Evolutionary conservation across 306 rosid genomes (phyloP), one percentile per base, ranked within the genome.

Genomic region (Cucurbita pepo): DNA sequence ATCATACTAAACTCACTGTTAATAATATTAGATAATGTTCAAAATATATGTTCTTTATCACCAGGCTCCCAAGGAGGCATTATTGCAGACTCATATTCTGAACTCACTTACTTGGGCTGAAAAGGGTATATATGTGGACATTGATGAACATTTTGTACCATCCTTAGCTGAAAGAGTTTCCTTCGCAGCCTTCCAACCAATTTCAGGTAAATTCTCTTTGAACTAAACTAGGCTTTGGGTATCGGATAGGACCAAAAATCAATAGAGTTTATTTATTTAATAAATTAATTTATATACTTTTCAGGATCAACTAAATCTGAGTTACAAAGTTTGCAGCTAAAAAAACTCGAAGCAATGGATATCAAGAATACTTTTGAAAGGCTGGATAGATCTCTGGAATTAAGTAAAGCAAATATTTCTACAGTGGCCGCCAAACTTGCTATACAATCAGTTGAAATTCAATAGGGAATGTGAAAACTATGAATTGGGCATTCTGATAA

Each of bases 301-400:
- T 21, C 79, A 84, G 86, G 82, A 51, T 84, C 86, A 40, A 77
- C 78, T 8, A 71, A 79, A 79, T 71, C 84, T 30, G 86, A 84
- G 56, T 77, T 77, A 38, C 59, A 54, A 30, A 77, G 76, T 67
- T 75, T 84, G 69, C 85, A 79, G 43, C 71, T 22, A 58, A 79
- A 74, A 60, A 84, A 84, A 79, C 56, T 84, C 53, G 73, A n/a
- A 75, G 88, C 88, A 60, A 82, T 84, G 88, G 83, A 81, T 51
- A 70, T 81, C 30, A 75, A 75, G 71, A 80, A 79, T 78, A 79
- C 85, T 1, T 13, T 71, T 66, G 34, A 79, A 61, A 84, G 88
- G 80, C 79, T 82, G 16, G 78, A 84, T 50, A 72, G 67, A 56
- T 82, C 83, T 7, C 38, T 81, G 18, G 53, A 72, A 52, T 55